Evolutionary conservation across 768 basidiomycete species (phyloP).

Genomic region (Lactifluus pinguis): DNA sequence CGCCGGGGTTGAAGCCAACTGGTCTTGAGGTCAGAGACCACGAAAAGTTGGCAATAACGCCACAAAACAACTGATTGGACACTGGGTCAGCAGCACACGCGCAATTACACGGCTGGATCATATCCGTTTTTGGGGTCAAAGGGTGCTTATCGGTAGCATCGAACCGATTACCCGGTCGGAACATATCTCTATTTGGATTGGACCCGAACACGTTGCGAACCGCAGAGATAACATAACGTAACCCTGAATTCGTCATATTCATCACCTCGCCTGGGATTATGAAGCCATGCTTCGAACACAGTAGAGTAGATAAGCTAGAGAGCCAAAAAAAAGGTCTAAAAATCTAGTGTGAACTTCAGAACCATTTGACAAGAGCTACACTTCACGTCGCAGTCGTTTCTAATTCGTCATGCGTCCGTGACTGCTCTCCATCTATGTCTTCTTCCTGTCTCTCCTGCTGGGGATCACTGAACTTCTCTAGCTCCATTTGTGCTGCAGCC

Average conservation of each 20-base stretch:
- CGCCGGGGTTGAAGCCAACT: neutral
- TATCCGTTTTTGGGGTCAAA: neutral
- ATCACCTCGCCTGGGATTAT: neutral
- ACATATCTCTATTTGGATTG: neutral
- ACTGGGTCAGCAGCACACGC: neutral
- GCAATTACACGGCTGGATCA: neutral
- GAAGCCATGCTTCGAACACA: neutral
- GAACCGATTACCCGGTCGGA: neutral
- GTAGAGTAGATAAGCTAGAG: neutral
- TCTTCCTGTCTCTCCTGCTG: slow-evolving; percentile 13
- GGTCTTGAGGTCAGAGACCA: neutral
- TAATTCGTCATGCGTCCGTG: neutral
- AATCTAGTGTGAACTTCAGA: neutral
- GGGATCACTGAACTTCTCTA: slow-evolving; percentile 9
- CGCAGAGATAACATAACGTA: neutral
- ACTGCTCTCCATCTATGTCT: neutral
- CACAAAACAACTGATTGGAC: neutral
- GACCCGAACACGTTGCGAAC: neutral
- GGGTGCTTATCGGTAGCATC: neutral
- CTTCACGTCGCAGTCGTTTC: neutral
- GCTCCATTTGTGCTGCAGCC: slow-evolving; percentile 29
- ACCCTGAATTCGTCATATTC: neutral
- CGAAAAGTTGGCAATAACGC: neutral
- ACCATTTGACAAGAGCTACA: neutral
- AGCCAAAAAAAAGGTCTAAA: no score